These are phyloP conservation scores for Grifola frondosa DNA, from an alignment of 1,284 basidiomycete genomes.

Conservation along the genomic window DNA sequence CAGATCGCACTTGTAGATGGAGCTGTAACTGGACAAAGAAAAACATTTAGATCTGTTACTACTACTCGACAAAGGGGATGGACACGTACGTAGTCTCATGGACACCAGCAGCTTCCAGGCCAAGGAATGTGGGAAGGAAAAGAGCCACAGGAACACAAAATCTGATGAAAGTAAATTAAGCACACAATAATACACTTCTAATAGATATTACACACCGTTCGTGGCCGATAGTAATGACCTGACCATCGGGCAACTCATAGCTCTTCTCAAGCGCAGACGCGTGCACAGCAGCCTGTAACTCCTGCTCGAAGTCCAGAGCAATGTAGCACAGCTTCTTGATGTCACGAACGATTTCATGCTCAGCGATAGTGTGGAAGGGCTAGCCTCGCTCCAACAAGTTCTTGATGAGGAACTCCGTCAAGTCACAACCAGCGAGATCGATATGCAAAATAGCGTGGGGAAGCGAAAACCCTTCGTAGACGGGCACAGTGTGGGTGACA, in stretches of 20 bases:
- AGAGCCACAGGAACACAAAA: constrained; percentile 95
- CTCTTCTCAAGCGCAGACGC: constrained; percentile 89
- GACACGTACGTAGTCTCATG: constrained; percentile 83
- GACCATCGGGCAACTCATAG: constrained; percentile 93
- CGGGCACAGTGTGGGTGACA: constrained; percentile 87
- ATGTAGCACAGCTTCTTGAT: constrained; percentile 98
- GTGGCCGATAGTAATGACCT: constrained; percentile 92
- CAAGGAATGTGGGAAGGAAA: constrained; percentile 92
- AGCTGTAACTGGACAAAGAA: constrained; percentile 68
- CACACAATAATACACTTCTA: too few relatives aligned
- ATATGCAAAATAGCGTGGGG: constrained; percentile 91
- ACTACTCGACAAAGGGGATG: too few relatives aligned
- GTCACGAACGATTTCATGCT: constrained; percentile 92
- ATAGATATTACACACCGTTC: constrained; percentile 59
- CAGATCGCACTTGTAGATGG: constrained; percentile 74
- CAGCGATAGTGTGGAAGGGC: constrained; percentile 87
- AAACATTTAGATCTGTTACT: too few relatives aligned
- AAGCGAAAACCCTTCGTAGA: constrained; percentile 91
- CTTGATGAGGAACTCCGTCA: constrained; percentile 88
- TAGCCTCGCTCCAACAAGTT: constrained; percentile 90
- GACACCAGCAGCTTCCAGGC: constrained; percentile 89
- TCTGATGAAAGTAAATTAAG: constrained; percentile 43
- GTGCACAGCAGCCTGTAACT: constrained; percentile 86
- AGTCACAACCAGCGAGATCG: constrained; percentile 89
- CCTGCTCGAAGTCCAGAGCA: constrained; percentile 92